Conservation (phyloP, 108 stramenopile species). For the Epithemia pelagica region DNA sequence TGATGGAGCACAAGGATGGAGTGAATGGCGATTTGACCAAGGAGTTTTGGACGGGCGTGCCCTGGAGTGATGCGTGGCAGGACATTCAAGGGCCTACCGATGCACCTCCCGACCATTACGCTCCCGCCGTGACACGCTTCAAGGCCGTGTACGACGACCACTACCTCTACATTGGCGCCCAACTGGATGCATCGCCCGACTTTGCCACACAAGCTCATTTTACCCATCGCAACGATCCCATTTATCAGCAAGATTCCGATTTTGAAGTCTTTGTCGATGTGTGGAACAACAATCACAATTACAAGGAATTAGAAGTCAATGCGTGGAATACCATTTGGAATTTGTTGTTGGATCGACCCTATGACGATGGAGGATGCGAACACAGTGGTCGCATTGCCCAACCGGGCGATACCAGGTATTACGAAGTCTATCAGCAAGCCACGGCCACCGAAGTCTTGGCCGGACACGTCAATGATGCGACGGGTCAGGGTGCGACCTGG, state of each 20-base stretch:
- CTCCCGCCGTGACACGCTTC: conserved; percentile 45
- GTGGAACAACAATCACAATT: conserved; percentile 55
- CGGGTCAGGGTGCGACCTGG: conserved; percentile 25
- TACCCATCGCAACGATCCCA: conserved; percentile 67
- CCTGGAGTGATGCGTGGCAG: conserved; percentile 67
- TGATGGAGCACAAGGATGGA: neutral
- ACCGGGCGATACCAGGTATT: conserved; percentile 43
- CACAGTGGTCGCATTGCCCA: conserved; percentile 64
- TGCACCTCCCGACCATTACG: conserved; percentile 32
- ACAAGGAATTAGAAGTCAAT: conserved; percentile 89
- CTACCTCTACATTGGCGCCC: conserved; percentile 65
- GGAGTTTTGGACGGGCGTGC: conserved; percentile 51
- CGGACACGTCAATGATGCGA: conserved; percentile 37
- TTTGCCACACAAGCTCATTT: conserved; percentile 38
- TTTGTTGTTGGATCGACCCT: conserved; percentile 79
- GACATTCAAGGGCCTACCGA: conserved; percentile 60
- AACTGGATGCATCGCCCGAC: conserved; percentile 25
- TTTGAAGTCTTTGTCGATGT: conserved; percentile 89
- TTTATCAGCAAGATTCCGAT: conserved; percentile 72
- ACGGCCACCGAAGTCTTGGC: conserved; percentile 30
- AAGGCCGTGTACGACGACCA: conserved; percentile 81
- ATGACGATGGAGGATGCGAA: conserved; percentile 71
- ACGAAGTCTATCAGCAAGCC: conserved; percentile 45
- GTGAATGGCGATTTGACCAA: conserved; percentile 73
- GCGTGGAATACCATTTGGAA: conserved; percentile 82